Base-by-base conservation (phyloP, 2,329 filamentous ascomycete genomes). In the Xylariomycetidae sp. region DNA sequence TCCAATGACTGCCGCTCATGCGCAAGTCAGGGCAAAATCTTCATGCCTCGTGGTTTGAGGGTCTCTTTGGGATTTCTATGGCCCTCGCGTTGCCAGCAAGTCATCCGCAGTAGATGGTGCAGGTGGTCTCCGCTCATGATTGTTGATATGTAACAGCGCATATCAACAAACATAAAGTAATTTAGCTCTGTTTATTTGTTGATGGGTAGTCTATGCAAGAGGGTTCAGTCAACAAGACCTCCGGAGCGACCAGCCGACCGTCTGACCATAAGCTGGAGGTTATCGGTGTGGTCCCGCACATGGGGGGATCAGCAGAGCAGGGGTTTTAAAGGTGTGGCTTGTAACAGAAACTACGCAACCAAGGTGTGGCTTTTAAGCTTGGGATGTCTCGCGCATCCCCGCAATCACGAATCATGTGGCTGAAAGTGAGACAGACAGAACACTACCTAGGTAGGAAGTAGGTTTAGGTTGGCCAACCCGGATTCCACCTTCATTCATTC, bases 311-410 rank as follows among this genome's bases (percentile, higher is more conserved):
- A 6, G 36, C 3, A 25, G 23, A 13, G 34, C 38, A 30, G n/a
- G n/a, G 25, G 27, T 16, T 29, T 8, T 7, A 8, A 37, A 44
- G 36, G 25, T 45, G 44, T 45, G 40, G 44, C 44, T 45, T 45
- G 30, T 20, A 40, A 34, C 32, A 34, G n/a, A 33, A 19, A n/a
- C n/a, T n/a, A n/a, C n/a, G n/a, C n/a, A n/a, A n/a, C n/a, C n/a
- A n/a, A n/a, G n/a, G n/a, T n/a, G n/a, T n/a, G n/a, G n/a, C n/a
- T n/a, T n/a, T n/a, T n/a, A n/a, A n/a, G n/a, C n/a, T n/a, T n/a
- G n/a, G n/a, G 25, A 41, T 47, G 42, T 47, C 42, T 47, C 40
- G 42, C 42, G 26, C 31, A 25, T 33, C 34, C 44, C 44, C 41
- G 39, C 34, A 32, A 33, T 26, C 37, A 27, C 26, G 33, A 23